Percentiles rank a stretch among this genome's conserved stretches.
Conservation (phyloP, 1,284 basidiomycete genomes). For the Trichosporon sp. region DNA sequence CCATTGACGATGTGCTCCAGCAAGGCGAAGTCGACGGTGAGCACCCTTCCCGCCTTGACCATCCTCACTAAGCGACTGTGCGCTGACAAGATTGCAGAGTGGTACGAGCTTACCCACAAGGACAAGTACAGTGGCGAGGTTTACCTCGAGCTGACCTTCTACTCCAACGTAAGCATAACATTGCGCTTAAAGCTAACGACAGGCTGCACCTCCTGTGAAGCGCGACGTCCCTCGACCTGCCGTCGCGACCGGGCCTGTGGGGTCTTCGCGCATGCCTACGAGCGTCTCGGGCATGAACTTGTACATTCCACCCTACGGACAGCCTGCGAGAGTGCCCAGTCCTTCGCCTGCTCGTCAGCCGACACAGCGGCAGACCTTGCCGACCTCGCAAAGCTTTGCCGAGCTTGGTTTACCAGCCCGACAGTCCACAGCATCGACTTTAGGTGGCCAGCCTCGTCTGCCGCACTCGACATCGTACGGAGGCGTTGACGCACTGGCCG, state of each 20-base stretch:
- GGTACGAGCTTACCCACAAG: slow-evolving; percentile 84
- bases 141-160: slow-evolving; percentile 91
- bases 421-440: slow-evolving; percentile 6
- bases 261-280: slow-evolving; percentile 19
- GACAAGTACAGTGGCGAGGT: slow-evolving; percentile 90
- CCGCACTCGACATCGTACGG: slow-evolving; percentile 22
- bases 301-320: slow-evolving; percentile 41
- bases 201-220: slow-evolving; percentile 43
- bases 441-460: slow-evolving; percentile 23
- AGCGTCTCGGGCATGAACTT: slow-evolving; percentile 43
- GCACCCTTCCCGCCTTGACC: slow-evolving; percentile 38
- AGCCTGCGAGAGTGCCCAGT: not conserved
- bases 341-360: not conserved
- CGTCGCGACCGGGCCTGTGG: slow-evolving; percentile 9
- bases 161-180: slow-evolving; percentile 70
- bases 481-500: slow-evolving; percentile 30
- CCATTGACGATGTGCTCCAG: slow-evolving; percentile 82
- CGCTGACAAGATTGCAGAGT: slow-evolving; percentile 57
- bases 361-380: not conserved
- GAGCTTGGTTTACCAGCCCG: slow-evolving; percentile 35
- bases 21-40: slow-evolving; percentile 94
- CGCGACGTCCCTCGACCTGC: slow-evolving; percentile 38
- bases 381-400: slow-evolving; percentile 26
- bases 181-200: not conserved
- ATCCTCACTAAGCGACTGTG: not conserved